These are phyloP conservation scores for Syncephalastrum monosporum DNA, from an alignment of 371 early-diverging fungal species.

Conservation along the genomic window DNA sequence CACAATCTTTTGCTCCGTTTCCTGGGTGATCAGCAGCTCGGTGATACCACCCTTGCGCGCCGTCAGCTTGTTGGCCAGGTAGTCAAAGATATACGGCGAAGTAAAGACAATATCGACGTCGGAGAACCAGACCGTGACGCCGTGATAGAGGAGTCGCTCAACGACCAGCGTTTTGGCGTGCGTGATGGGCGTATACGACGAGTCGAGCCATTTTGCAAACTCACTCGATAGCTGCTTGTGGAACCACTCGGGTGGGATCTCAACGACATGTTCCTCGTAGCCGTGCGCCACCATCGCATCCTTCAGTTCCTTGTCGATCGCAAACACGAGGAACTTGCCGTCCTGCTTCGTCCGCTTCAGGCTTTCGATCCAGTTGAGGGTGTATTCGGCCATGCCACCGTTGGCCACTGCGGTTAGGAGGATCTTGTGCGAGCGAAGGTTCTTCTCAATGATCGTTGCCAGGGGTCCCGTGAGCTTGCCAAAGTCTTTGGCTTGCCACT, in stretches of 20 bases:
- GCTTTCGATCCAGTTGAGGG: slow-evolving; percentile 40
- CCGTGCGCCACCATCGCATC: slow-evolving; percentile 24
- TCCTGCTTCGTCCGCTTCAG: slow-evolving; percentile 19
- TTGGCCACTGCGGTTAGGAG: slow-evolving; percentile 38
- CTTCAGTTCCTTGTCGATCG: slow-evolving; percentile 34
- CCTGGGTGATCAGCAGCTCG: slow-evolving; percentile 43
- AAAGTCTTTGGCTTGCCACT: slow-evolving; percentile 19
- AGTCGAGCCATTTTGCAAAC: slow-evolving; percentile 28
- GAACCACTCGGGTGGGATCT: slow-evolving; percentile 40
- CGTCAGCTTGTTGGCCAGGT: slow-evolving; percentile 34
- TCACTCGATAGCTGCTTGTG: slow-evolving; percentile 27
- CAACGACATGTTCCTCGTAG: slow-evolving; percentile 29
- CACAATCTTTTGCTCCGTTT: slow-evolving; percentile 38
- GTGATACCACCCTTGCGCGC: slow-evolving; percentile 24
- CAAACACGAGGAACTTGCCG: slow-evolving; percentile 29
- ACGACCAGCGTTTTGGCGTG: slow-evolving; percentile 40
- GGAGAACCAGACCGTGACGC: slow-evolving; percentile 48
- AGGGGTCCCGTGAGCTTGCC: slow-evolving; percentile 8
- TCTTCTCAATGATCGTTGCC: neutral
- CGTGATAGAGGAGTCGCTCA: slow-evolving; percentile 35
- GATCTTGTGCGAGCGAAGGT: slow-evolving; percentile 3
- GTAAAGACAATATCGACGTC: slow-evolving; percentile 54
- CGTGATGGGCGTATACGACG: slow-evolving; percentile 35
- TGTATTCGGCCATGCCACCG: slow-evolving; percentile 35
- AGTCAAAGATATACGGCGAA: slow-evolving; percentile 37